These are phyloP conservation scores for Phylloporus arenicola DNA, from an alignment of 768 basidiomycete species.

Conservation along the genomic window DNA sequence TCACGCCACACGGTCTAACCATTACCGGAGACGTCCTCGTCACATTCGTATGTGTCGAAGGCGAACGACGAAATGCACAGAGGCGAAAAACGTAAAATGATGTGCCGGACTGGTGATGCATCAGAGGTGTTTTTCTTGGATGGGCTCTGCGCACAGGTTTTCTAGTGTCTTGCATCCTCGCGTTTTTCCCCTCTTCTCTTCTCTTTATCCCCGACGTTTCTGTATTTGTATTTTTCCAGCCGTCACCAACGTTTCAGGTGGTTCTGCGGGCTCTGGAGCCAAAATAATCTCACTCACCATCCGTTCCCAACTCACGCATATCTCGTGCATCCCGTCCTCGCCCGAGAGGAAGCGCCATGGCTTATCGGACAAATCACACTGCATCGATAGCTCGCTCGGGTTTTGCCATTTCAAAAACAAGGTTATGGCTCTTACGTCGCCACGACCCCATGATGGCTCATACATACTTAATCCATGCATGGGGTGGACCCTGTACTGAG, in stretches of 20 bases:
- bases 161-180: background rate
- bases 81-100: constrained; percentile 13
- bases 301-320: background rate
- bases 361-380: background rate
- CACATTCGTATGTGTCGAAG: constrained; percentile 30
- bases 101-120: background rate
- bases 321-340: background rate
- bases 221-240: background rate
- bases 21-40: constrained; percentile 30
- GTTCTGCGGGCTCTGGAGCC: background rate
- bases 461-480: background rate
- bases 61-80: constrained; percentile 27
- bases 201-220: background rate
- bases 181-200: background rate
- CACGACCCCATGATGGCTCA: background rate
- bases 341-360: background rate
- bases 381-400: background rate
- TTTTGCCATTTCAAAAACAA: background rate
- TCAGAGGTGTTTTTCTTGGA: background rate
- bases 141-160: background rate
- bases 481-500: background rate
- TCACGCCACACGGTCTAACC: constrained; percentile 30
- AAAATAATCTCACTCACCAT: background rate
- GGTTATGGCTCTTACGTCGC: background rate
- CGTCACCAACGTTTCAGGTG: background rate